Percentiles rank a stretch among this genome's conserved stretches.
phyloP scores from a whole-genome alignment of 2,329 filamentous ascomycete species.

The Catunica adiposa region DNA sequence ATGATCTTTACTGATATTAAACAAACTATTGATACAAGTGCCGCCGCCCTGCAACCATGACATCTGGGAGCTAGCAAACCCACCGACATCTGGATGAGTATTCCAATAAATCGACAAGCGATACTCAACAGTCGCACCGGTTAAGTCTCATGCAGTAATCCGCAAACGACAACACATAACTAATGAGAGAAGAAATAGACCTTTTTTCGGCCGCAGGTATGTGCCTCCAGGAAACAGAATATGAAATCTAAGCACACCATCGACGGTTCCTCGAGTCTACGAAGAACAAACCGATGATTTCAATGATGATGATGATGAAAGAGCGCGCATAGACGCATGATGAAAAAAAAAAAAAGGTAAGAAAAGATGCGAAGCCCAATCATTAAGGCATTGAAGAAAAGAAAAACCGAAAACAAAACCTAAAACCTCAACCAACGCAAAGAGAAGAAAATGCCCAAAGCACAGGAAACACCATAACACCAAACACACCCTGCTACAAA shows the following conservation, averaged over 20 bases:
- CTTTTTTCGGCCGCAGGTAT: background rate
- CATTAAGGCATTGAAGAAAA: background rate
- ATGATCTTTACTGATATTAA: background rate
- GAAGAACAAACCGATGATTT: background rate
- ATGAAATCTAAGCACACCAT: background rate
- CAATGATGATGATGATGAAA: background rate
- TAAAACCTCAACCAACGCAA: background rate
- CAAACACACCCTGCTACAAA: background rate
- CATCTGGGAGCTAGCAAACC: too few species aligned
- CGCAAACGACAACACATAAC: too few species aligned
- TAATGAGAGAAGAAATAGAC: background rate
- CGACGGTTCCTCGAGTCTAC: background rate
- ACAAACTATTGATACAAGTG: background rate
- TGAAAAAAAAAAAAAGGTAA: background rate
- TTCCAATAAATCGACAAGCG: too few species aligned
- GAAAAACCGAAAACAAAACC: background rate
- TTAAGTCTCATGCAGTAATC: too few species aligned
- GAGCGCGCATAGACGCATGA: background rate
- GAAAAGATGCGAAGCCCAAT: background rate
- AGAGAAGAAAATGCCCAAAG: background rate
- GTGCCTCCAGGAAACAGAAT: background rate
- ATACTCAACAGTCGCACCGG: too few species aligned
- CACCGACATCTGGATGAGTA: too few species aligned
- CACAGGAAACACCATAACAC: background rate
- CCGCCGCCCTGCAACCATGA: too few species aligned